Evolutionary conservation across 164 flowering plant species (phyloP), one percentile per base, ranked within the genome.

Genomic region (Liriodendron chinense): DNA sequence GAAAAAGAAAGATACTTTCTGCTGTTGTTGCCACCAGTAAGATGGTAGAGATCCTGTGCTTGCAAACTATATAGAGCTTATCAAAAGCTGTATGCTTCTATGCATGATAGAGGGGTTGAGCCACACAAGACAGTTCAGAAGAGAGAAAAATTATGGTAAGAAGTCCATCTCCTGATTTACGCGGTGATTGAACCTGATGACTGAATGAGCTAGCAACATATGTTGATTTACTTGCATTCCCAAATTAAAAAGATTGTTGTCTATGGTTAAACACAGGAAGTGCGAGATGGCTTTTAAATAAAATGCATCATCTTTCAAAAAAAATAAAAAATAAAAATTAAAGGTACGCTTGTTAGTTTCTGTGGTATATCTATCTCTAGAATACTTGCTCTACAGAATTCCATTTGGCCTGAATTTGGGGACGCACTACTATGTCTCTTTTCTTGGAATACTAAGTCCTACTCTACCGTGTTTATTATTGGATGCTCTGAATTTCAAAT

Each of bases 61-160:
- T 86, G 82, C 94, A 96, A 98, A 79, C 84, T 96, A 70, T 92
- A 90, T 75, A 89, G 98, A 84, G 98, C 97, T 9, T 94, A 94
- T 83, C 98, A 96, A 83, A 92, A 84, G 83, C 86, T 96, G 64
- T 90, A 88, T 84, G 85, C 87, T 69, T 94, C 99, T 74, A 96
- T 96, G 98, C 97, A 96, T 78, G 94, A 89, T 47, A 87, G 75
- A 77, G 96, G 84, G 79, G 81, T 68, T 63, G 94, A 89, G 10
- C 93, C 98, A 2, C 98, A 94, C 83, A 96, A 91, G 84, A 25
- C 99, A 94, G 83, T 96, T 91, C 74, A 89, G 96, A 85, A 89
- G 98, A 84, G 98, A 94, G 85, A 97, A 93, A 80, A 83, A 91
- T 80, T 94, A 90, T 83, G 98, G 99, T 96, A 86, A 28, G 79